Conservation (phyloP, 169 alveolate species). For the Plasmodium sp. region DNA sequence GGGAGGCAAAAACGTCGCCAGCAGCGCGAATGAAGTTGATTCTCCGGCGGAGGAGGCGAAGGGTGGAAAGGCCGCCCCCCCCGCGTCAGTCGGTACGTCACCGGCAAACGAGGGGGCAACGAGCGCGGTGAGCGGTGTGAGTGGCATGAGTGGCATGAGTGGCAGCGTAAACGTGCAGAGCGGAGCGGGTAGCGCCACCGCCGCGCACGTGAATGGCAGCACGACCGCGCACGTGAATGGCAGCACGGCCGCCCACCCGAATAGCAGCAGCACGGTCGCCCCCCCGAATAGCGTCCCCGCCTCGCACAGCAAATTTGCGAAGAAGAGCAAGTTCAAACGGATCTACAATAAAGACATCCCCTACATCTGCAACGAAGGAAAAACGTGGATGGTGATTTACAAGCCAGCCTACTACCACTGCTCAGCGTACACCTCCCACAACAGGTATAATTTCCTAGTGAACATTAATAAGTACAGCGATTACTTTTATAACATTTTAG, state of each 20-base stretch:
- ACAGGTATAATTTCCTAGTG: slow-evolving; percentile 40
- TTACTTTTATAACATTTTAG: slow-evolving; percentile 58
- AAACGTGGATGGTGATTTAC: slow-evolving; percentile 81
- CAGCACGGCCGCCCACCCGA: neutral
- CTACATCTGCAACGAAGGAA: slow-evolving; percentile 78
- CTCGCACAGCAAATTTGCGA: neutral
- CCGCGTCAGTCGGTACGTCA: neutral
- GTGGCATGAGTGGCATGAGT: neutral
- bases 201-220: neutral
- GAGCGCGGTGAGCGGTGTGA: neutral
- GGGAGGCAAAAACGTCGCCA: neutral
- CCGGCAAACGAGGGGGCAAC: neutral
- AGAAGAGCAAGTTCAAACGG: slow-evolving; percentile 42
- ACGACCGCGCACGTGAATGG: too few species aligned
- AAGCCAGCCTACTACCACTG: slow-evolving; percentile 86
- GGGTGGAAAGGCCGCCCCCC: neutral
- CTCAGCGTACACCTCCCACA: slow-evolving; percentile 77
- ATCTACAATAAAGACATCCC: slow-evolving; percentile 78
- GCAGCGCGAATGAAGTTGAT: neutral
- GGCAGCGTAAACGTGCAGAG: neutral
- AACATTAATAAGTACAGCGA: slow-evolving; percentile 52
- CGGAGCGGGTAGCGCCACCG: neutral
- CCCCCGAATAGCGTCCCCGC: neutral
- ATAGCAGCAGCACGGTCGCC: neutral
- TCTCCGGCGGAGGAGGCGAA: neutral